These are phyloP conservation scores for Lotus japonicus DNA, from an alignment of 306 rosid species.

Conservation along the genomic window DNA sequence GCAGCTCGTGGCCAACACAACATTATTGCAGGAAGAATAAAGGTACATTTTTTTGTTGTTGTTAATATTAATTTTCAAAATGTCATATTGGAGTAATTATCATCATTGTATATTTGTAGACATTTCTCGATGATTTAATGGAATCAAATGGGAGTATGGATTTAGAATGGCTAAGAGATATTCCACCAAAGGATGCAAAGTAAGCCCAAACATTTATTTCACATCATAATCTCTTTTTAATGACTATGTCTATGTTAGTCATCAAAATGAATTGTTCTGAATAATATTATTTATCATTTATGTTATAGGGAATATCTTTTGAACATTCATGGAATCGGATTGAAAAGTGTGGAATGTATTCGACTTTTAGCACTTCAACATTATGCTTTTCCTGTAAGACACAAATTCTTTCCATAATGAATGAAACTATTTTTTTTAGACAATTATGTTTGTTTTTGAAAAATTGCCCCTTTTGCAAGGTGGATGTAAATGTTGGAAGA, in stretches of 20 bases:
- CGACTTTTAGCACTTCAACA: conserved; percentile 64
- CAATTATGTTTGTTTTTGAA: not conserved
- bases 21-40: conserved; percentile 35
- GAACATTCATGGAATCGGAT: conserved; percentile 46
- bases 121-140: conserved; percentile 29
- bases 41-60: no score
- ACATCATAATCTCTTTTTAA: not conserved
- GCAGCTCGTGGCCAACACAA: conserved; percentile 58
- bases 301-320: conserved; percentile 47
- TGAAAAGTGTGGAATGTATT: conserved; percentile 76
- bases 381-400: conserved; percentile 57
- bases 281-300: not conserved
- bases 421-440: not conserved
- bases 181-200: conserved; percentile 43
- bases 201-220: not conserved
- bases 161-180: conserved; percentile 73
- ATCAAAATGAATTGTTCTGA: not conserved
- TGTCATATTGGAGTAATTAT: not conserved
- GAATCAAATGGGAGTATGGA: conserved; percentile 33
- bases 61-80: not conserved
- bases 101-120: conserved; percentile 29
- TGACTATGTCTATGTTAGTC: not conserved
- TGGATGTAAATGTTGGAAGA: conserved; percentile 82
- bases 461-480: conserved; percentile 25
- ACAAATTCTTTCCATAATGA: not conserved